phyloP scores from a whole-genome alignment of 2,329 filamentous ascomycete genomes.

The Penicillium brevicompactum region DNA sequence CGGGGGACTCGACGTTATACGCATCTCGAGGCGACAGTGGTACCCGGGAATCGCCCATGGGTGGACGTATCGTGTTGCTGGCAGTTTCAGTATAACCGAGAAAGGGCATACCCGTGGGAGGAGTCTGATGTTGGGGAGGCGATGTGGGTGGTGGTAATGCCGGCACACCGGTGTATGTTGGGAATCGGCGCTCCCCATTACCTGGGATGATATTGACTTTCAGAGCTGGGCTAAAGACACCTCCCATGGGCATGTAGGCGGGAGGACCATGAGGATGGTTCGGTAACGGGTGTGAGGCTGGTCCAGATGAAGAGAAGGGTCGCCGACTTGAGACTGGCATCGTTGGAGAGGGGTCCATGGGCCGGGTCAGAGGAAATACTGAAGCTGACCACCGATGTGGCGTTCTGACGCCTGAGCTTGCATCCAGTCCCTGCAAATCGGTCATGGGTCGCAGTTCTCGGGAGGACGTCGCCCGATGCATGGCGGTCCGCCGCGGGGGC shows the following conservation, averaged over 20 bases:
- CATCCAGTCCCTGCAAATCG: constrained; percentile 35
- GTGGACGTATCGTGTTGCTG: constrained; percentile 27
- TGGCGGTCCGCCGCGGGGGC: constrained; percentile 24
- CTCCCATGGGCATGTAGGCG: constrained; percentile 27
- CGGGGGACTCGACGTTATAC: constrained; percentile 33
- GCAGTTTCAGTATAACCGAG: constrained; percentile 31
- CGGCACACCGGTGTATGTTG: constrained; percentile 29
- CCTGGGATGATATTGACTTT: constrained; percentile 20
- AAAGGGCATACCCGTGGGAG: constrained; percentile 24
- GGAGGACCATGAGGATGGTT: constrained; percentile 29
- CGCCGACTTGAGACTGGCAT: constrained; percentile 30
- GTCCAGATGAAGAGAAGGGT: constrained; percentile 38
- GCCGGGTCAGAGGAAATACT: constrained; percentile 31
- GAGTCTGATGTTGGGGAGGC: constrained; percentile 36
- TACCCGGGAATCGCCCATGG: constrained; percentile 26
- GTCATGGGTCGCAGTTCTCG: constrained; percentile 42
- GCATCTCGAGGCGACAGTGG: constrained; percentile 30
- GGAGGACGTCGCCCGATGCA: constrained; percentile 40
- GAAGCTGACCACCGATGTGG: constrained; percentile 37
- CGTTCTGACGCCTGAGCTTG: constrained; percentile 19
- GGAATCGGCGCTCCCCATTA: constrained; percentile 28
- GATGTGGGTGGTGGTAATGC: constrained; percentile 33
- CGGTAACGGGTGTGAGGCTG: constrained; percentile 26
- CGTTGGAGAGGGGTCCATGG: constrained; percentile 29
- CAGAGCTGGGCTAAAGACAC: constrained; percentile 30